Percentiles rank a stretch among this genome's conserved stretches.
Conservation (phyloP, 1,284 basidiomycete species). For the Chiua sp. region DNA sequence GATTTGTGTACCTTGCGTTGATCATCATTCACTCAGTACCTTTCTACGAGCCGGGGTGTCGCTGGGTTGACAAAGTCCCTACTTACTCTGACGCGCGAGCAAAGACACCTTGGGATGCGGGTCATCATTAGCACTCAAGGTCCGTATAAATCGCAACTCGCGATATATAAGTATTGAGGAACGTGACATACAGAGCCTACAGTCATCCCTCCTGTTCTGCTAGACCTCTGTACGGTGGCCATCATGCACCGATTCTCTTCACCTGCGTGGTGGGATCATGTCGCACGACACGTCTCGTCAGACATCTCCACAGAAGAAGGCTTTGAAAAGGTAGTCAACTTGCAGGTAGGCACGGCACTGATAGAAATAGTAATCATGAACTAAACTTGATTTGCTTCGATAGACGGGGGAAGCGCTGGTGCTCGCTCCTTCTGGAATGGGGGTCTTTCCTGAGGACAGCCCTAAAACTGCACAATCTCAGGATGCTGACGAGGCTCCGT, state of each 20-base stretch:
- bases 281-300: slow-evolving; percentile 68
- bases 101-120: slow-evolving; percentile 73
- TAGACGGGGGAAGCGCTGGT: slow-evolving; percentile 72
- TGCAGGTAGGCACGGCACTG: too few species aligned
- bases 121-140: slow-evolving; percentile 78
- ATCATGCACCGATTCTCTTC: slow-evolving; percentile 77
- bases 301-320: slow-evolving; percentile 60
- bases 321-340: slow-evolving; percentile 70
- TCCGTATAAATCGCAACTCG: not conserved
- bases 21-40: slow-evolving; percentile 51
- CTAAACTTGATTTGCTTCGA: slow-evolving; percentile 19
- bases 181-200: slow-evolving; percentile 62
- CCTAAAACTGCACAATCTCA: slow-evolving; percentile 4
- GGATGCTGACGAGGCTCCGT: slow-evolving; percentile 27
- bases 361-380: too few species aligned
- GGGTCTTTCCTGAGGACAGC: slow-evolving; percentile 44
- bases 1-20: slow-evolving; percentile 12
- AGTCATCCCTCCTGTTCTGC: slow-evolving; percentile 66
- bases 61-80: slow-evolving; percentile 63
- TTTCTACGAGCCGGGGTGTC: slow-evolving; percentile 51
- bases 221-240: slow-evolving; percentile 69
- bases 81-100: slow-evolving; percentile 65
- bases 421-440: slow-evolving; percentile 64
- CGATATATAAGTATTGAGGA: too few species aligned
- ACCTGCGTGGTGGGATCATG: slow-evolving; percentile 73